Evolutionary conservation across 1,284 basidiomycete genomes (phyloP).

Genomic region (Cystobasidium sp.): DNA sequence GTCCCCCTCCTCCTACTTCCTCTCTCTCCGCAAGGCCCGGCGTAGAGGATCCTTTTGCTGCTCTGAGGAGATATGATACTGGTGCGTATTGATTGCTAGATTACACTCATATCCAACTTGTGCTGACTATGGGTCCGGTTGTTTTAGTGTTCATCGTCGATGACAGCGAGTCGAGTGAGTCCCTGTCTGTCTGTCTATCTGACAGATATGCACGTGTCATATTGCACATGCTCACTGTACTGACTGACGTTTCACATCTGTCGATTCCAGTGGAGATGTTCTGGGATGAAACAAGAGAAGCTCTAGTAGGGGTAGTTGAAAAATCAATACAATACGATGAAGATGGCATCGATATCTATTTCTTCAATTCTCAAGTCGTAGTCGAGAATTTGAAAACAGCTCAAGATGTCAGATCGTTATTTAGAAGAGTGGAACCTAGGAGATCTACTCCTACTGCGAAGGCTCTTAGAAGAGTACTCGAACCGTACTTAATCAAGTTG

Average conservation of each 20-base stretch:
- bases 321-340: conserved; percentile 47
- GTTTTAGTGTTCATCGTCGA: conserved; percentile 46
- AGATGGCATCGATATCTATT: conserved; percentile 48
- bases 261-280: conserved; percentile 47
- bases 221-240: no score
- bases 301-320: conserved; percentile 46
- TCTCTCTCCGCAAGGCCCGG: conserved; percentile 32
- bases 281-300: conserved; percentile 49
- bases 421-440: conserved; percentile 46
- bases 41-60: conserved; percentile 47
- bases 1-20: conserved; percentile 43
- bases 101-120: neutral
- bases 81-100: conserved; percentile 2
- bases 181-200: neutral
- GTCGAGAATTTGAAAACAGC: conserved; percentile 40
- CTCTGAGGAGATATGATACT: conserved; percentile 49
- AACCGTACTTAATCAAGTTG: conserved; percentile 46
- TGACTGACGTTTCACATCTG: neutral
- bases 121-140: neutral
- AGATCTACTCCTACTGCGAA: conserved; percentile 47
- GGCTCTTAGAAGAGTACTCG: conserved; percentile 45
- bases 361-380: conserved; percentile 47
- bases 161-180: conserved; percentile 46
- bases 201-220: neutral
- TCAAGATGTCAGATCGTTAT: conserved; percentile 43